Percentiles rank a stretch among this genome's conserved stretches.
phyloP scores from a whole-genome alignment of 768 basidiomycete species.

The Hygrophorus russula region DNA sequence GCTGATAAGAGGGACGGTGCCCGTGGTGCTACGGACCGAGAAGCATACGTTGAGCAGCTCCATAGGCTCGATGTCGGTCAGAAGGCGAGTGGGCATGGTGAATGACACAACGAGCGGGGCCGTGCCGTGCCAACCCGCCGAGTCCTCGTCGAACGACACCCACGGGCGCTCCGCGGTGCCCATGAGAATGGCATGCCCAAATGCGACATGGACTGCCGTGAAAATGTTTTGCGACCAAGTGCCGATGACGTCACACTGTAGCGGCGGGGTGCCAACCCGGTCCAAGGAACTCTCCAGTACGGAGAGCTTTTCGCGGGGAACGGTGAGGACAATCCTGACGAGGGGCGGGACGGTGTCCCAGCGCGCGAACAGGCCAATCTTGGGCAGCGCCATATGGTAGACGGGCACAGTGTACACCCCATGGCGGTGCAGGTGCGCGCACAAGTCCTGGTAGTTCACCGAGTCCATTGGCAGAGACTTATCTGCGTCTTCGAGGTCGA shows the following conservation, averaged over 20 bases:
- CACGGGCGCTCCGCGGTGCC: constrained; percentile 4
- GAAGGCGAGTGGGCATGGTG: constrained; percentile 19
- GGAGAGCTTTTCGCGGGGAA: constrained; percentile 21
- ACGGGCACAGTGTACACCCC: constrained; percentile 22
- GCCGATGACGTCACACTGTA: constrained; percentile 23
- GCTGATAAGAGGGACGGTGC: constrained; percentile 8
- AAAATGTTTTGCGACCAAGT: constrained; percentile 19
- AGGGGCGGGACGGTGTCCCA: constrained; percentile 22
- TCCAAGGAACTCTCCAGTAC: constrained; percentile 15
- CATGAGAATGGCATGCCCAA: constrained; percentile 17
- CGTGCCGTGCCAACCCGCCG: constrained; percentile 18
- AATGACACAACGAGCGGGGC: constrained; percentile 27
- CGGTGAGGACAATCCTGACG: constrained; percentile 22
- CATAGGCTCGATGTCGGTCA: constrained; percentile 13
- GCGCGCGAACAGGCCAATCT: constrained; percentile 13
- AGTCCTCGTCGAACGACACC: constrained; percentile 19
- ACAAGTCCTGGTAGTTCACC: constrained; percentile 35
- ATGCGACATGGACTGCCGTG: constrained; percentile 20
- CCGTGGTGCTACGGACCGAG: constrained; percentile 16
- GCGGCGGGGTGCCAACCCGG: constrained; percentile 19
- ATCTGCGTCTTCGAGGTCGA: constrained; percentile 15
- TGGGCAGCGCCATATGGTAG: constrained; percentile 6
- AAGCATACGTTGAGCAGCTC: constrained; percentile 15
- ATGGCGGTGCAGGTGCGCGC: constrained; percentile 28
- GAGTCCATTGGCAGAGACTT: constrained; percentile 15